Base-by-base conservation (phyloP, 2,329 filamentous ascomycete species). In the Penicillium olsonii region DNA sequence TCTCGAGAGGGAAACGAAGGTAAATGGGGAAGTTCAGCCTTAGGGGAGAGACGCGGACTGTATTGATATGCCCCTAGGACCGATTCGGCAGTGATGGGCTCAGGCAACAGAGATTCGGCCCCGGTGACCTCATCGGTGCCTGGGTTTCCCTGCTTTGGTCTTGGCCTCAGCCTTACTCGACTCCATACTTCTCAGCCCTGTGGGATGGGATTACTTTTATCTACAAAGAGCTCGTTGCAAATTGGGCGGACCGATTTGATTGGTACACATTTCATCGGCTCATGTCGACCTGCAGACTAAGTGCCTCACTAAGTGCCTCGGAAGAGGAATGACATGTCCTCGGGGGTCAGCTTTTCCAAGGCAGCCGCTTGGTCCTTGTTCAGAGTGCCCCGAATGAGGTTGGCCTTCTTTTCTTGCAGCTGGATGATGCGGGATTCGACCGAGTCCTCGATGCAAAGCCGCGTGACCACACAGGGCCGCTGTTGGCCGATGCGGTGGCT, bases 381-480 rank as follows among this genome's bases (percentile, higher is more conserved):
- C 70, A 99, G 92, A 0, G 94, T 99, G 22, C 91, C 92, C 61
- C 92, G 90, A 66, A 99, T 99, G 89, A 99, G 92, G 66, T 88
- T 92, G 1, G 92, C 91, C 76, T 99, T 99, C 82, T 99, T 99
- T 76, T 99, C 94, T 69, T 99, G 94, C 20, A 99, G 81, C 58
- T 94, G 78, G 2, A 99, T 90, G 82, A 99, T 99, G 38, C 94
- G 84, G 50, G 88, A 94, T 75, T 99, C 94, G 22, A 99, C 92
- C 1, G 90, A 95, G 68, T 99, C 94, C 68, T 99, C 92, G 54
- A 99, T 96, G 67, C 91, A 95, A 10, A 99, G 83, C 22, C 94
- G 85, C 1, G 92, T 97, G 62, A 99, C 95, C 29, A 90, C 90
- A 68, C 94, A 97, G 22, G 92, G 92, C 7, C 94, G 87, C 39